Percentiles rank a stretch among this genome's conserved stretches.
These are phyloP conservation scores for Leishmania martiniquensis DNA, from an alignment of 208 protist genomes.

Conservation along the genomic window DNA sequence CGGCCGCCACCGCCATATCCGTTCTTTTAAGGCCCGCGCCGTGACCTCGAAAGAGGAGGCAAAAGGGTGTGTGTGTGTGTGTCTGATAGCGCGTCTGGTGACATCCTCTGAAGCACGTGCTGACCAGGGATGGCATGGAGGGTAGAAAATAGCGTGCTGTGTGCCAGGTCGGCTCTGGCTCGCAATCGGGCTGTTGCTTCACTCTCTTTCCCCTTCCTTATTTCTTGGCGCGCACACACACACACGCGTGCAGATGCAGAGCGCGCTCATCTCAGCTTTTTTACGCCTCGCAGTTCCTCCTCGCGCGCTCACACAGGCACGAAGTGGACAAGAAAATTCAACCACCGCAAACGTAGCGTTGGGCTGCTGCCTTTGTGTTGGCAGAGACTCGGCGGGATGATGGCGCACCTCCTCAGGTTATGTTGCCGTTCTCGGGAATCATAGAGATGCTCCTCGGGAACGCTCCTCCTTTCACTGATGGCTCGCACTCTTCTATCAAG, in stretches of 20 bases:
- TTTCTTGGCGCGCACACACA: not conserved
- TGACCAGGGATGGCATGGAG: not conserved
- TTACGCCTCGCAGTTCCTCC: not conserved
- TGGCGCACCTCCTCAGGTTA: not conserved
- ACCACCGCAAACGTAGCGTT: not conserved
- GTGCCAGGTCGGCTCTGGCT: not conserved
- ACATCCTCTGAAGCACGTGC: not conserved
- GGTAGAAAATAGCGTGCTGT: not conserved
- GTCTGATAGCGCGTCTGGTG: not conserved
- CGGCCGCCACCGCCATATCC: conserved; percentile 84
- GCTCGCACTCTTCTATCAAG: no score
- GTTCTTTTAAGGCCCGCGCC: conserved; percentile 50
- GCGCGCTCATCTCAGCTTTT: not conserved
- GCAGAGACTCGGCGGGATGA: not conserved
- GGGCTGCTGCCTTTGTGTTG: not conserved
- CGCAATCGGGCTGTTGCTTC: not conserved
- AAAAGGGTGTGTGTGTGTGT: no score
- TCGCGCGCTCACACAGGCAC: not conserved
- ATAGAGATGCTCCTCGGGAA: no score
- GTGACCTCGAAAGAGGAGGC: not conserved
- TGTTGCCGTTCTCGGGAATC: not conserved
- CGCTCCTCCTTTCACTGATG: no score
- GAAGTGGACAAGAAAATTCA: not conserved
- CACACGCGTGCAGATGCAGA: no score
- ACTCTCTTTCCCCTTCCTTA: not conserved